Conservation (phyloP, 495 filamentous ascomycete species). For the Neurospora sp. region DNA sequence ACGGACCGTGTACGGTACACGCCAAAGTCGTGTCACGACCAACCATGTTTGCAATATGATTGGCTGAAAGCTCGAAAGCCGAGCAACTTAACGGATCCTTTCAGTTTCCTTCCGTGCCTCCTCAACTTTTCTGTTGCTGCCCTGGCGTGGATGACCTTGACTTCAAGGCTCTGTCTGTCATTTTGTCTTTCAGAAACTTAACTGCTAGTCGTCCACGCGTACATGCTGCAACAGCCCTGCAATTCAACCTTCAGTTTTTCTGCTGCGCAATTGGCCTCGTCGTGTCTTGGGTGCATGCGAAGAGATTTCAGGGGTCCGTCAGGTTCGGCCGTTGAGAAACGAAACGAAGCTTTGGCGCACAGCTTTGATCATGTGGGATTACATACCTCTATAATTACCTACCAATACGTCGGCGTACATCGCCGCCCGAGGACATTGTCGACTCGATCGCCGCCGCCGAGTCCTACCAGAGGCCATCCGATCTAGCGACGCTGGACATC, state of each 20-base stretch:
- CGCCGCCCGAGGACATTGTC: not conserved
- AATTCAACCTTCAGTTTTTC: conserved; percentile 2
- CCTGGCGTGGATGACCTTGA: not conserved
- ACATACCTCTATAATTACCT: not conserved
- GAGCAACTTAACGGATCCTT: not conserved
- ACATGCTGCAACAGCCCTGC: conserved; percentile 4
- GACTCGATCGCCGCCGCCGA: not conserved
- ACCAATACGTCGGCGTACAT: not conserved
- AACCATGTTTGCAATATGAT: not conserved
- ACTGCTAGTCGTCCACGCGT: not conserved
- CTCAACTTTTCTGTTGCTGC: not conserved
- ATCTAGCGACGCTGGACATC: not conserved
- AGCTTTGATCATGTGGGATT: conserved; percentile 3
- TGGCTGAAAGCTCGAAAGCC: not conserved
- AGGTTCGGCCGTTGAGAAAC: conserved; percentile 7
- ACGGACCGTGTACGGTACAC: not conserved
- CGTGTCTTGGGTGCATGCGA: conserved; percentile 2
- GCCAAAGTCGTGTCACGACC: not conserved
- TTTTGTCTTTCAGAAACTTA: conserved; percentile 11
- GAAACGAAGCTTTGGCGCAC: conserved; percentile 5
- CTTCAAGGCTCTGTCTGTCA: not conserved
- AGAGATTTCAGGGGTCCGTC: not conserved
- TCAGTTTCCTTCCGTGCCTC: not conserved
- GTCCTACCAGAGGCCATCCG: not conserved
- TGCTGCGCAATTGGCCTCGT: conserved; percentile 3